phyloP scores from a whole-genome alignment of 1,284 basidiomycete genomes.

The Blastosporella zonata region DNA sequence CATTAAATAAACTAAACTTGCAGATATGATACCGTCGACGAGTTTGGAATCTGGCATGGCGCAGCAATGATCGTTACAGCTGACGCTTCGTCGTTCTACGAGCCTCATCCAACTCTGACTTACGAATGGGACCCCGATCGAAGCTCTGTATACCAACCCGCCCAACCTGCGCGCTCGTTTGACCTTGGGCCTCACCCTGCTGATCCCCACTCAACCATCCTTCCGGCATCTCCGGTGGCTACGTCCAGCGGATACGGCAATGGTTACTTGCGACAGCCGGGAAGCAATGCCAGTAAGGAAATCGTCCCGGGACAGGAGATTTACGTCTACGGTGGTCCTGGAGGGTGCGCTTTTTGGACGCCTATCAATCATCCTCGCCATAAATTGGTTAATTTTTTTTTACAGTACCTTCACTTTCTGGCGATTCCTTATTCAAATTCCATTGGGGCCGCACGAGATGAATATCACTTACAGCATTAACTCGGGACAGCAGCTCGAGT shows the following conservation, averaged over 20 bases:
- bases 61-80: slow-evolving; percentile 83
- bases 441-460: slow-evolving; percentile 73
- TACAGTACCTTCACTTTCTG: slow-evolving; percentile 90
- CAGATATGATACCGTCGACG: slow-evolving; percentile 84
- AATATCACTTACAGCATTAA: slow-evolving; percentile 81
- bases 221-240: slow-evolving; percentile 25
- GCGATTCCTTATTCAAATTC: slow-evolving; percentile 89
- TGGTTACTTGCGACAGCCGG: slow-evolving; percentile 17
- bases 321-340: slow-evolving; percentile 71
- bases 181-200: slow-evolving; percentile 71
- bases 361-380: background rate
- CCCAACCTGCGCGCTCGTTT: slow-evolving; percentile 34
- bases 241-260: slow-evolving; percentile 17
- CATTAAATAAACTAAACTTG: slow-evolving; percentile 6
- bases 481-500: slow-evolving; percentile 72
- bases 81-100: slow-evolving; percentile 78
- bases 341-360: slow-evolving; percentile 44
- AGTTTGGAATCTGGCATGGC: slow-evolving; percentile 79
- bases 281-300: slow-evolving; percentile 37
- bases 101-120: slow-evolving; percentile 72
- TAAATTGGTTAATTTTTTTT: background rate
- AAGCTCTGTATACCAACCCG: slow-evolving; percentile 16
- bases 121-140: slow-evolving; percentile 74
- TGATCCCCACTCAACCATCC: slow-evolving; percentile 54
- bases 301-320: slow-evolving; percentile 69